phyloP scores from a whole-genome alignment of 805 yeast genomes.

The Metschnikowia proteae region DNA sequence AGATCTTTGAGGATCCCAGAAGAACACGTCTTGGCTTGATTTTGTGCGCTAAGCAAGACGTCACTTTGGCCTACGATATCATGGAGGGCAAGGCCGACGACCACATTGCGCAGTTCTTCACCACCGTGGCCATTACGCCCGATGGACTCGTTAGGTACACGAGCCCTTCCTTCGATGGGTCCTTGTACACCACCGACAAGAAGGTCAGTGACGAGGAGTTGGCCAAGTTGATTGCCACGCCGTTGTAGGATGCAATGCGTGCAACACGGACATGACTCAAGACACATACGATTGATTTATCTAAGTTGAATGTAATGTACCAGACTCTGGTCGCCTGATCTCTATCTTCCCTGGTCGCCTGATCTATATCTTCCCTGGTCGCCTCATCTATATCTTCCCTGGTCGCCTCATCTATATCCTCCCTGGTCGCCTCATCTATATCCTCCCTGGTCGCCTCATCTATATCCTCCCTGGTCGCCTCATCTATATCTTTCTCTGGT shows the following conservation, averaged over 20 bases:
- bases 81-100: slow-evolving; percentile 64
- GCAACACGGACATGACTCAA: neutral
- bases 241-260: slow-evolving; percentile 7
- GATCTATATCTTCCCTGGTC: neutral
- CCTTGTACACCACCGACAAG: slow-evolving; percentile 53
- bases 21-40: slow-evolving; percentile 71
- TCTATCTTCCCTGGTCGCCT: neutral
- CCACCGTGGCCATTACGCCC: slow-evolving; percentile 72
- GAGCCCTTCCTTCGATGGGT: slow-evolving; percentile 47
- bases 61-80: slow-evolving; percentile 65
- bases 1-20: slow-evolving; percentile 63
- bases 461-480: too few species aligned
- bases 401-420: too few species aligned
- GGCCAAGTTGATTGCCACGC: slow-evolving; percentile 13
- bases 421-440: neutral
- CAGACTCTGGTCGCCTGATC: neutral
- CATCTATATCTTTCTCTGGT: slow-evolving; percentile 24
- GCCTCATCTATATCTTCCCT: too few species aligned
- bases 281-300: too few species aligned
- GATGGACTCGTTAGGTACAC: slow-evolving; percentile 67
- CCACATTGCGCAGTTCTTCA: slow-evolving; percentile 64
- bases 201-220: slow-evolving; percentile 49
- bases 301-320: too few species aligned
- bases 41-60: slow-evolving; percentile 66
- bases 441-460: neutral